Conservation (phyloP, 2,329 filamentous ascomycete species). For the Colletotrichum sp. region DNA sequence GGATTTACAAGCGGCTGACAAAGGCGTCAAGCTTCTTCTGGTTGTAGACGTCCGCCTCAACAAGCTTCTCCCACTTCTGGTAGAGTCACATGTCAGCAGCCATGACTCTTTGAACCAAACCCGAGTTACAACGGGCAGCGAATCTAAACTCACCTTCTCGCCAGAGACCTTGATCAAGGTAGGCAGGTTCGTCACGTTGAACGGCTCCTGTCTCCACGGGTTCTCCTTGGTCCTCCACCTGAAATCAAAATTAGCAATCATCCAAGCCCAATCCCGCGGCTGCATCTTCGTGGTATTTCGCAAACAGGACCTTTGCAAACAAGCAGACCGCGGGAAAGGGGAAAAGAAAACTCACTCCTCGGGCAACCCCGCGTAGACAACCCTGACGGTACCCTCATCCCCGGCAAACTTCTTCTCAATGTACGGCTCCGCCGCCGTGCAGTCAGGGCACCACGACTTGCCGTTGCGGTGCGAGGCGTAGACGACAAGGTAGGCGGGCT, state of each 20-base stretch:
- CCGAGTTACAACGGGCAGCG: neutral
- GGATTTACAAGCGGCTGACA: neutral
- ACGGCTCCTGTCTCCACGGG: constrained; percentile 18
- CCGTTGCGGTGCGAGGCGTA: constrained; percentile 18
- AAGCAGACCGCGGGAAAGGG: neutral
- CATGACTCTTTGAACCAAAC: neutral
- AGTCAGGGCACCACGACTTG: constrained; percentile 16
- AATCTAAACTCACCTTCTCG: neutral
- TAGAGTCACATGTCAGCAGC: neutral
- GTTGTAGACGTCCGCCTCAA: constrained; percentile 17
- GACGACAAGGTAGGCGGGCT: constrained; percentile 18
- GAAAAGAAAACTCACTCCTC: constrained; percentile 10
- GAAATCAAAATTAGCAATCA: neutral
- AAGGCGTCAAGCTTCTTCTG: constrained; percentile 17
- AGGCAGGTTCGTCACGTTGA: constrained; percentile 18
- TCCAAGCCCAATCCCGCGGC: neutral
- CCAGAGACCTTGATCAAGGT: constrained; percentile 17
- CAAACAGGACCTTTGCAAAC: neutral
- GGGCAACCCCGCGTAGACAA: constrained; percentile 16
- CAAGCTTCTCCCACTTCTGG: constrained; percentile 16
- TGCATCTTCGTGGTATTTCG: neutral
- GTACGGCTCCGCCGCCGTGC: constrained; percentile 18
- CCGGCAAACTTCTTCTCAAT: constrained; percentile 18
- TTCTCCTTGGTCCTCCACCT: constrained; percentile 20
- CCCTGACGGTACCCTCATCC: constrained; percentile 3